These are phyloP conservation scores for Paecilomyces sp. DNA, from an alignment of 2,329 filamentous ascomycete genomes.

Conservation along the genomic window DNA sequence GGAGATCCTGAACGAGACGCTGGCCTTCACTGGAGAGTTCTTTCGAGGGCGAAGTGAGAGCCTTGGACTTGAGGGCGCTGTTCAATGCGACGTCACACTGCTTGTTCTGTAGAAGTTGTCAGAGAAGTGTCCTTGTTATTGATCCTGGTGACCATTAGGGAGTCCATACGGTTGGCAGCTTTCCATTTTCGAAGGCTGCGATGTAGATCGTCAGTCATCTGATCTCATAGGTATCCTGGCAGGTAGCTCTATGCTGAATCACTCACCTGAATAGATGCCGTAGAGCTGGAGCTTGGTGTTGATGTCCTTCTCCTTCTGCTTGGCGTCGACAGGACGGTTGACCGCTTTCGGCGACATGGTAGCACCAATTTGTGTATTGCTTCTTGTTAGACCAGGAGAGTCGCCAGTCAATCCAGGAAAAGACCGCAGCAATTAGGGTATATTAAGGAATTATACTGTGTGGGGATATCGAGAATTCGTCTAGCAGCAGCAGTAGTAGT, in stretches of 20 bases:
- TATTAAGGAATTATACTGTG: background rate
- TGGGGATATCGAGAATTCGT: background rate
- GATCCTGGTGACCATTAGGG: background rate
- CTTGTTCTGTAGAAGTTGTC: constrained; percentile 59
- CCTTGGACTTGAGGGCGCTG: constrained; percentile 68
- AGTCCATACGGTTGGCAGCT: constrained; percentile 72
- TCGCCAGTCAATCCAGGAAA: background rate
- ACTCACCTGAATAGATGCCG: constrained; percentile 65
- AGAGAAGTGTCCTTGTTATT: background rate
- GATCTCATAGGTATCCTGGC: constrained; percentile 3
- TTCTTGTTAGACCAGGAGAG: background rate
- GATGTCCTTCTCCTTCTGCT: constrained; percentile 76
- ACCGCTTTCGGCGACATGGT: constrained; percentile 40
- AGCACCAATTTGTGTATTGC: constrained; percentile 4
- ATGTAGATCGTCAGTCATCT: constrained; percentile 10
- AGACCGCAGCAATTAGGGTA: background rate
- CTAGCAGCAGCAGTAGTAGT: background rate
- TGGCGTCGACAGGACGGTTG: constrained; percentile 66
- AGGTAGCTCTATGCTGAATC: background rate
- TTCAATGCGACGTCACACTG: constrained; percentile 94
- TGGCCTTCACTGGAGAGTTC: constrained; percentile 79
- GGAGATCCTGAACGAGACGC: constrained; percentile 68
- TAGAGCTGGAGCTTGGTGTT: constrained; percentile 93
- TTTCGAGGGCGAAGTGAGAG: constrained; percentile 61
- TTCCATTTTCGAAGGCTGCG: constrained; percentile 76